Base-by-base conservation (phyloP, 345 rosid species). In the Pugionium dolabratum region DNA sequence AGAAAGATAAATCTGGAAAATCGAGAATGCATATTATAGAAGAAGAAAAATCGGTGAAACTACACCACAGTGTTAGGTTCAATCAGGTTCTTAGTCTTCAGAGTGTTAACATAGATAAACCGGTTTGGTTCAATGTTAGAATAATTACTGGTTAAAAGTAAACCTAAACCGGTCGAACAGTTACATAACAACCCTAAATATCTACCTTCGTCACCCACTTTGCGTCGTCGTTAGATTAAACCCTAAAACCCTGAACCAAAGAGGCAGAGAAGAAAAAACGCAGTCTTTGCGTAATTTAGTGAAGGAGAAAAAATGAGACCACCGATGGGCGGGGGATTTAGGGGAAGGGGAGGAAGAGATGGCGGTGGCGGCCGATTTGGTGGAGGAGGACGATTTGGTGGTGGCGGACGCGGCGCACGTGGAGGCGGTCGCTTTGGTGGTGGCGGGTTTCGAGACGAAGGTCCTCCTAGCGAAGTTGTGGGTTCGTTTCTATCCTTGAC, bases 391-490 rank as follows among this genome's bases (percentile, higher is more conserved):
- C 52, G 73, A 7, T 50, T 40, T 6, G 74, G 74, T 27, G 80
- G 74, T 4, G 79, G 81, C 43, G 61, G 61, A 36, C 6, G 5
- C 4, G 56, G 55, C 18, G 18, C 18, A 9, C 34, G 57, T 0
- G 75, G 75, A 37, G 74, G 79, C 6, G 82, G 89, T 4, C 76
- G 81, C 30, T 72, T 62, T 25, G 79, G 83, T 18, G 18, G 18
- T 18, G 34, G 81, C 81, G 18, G 18, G 18, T 18, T 18, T 7
- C 67, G 76, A 64, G 94, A 91, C 63, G 96, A 91, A 40, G 98
- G 96, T 5, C 98, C 98, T 76, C 98, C 98, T 42, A 72, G 75
- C 11, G 87, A 91, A 86, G 95, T 91, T 49, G 83, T 91, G 40
- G 77, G 77, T 91, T 60, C 29, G 87, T 82, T 54, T 46, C 67